A percentile compares a stretch with the other conserved stretches of the same genome.
phyloP scores from a whole-genome alignment of 257 asterid genomes.

The Cruciata laevipes region DNA sequence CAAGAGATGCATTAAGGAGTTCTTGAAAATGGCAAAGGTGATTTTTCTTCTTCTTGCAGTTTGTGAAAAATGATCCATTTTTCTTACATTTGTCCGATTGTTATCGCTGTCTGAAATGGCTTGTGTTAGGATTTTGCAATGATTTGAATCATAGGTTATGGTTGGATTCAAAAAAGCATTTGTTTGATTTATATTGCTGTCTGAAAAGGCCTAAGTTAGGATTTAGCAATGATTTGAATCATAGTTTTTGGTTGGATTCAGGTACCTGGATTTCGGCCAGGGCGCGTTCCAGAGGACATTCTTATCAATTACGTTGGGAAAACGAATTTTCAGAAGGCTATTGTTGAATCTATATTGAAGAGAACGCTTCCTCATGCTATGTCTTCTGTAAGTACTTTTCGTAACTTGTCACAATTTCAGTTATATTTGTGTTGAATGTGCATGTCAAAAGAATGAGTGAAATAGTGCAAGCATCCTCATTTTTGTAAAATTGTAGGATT shows the following conservation, averaged over 20 bases:
- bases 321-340: slow-evolving; percentile 58
- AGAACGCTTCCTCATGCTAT: slow-evolving; percentile 98
- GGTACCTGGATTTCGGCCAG: slow-evolving; percentile 99
- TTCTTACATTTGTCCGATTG: too few relatives aligned
- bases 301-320: slow-evolving; percentile 62
- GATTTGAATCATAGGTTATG: slow-evolving; percentile 8
- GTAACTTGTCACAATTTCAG: background rate
- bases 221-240: background rate
- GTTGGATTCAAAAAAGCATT: slow-evolving; percentile 21
- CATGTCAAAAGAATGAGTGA: background rate
- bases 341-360: slow-evolving; percentile 79
- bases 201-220: background rate
- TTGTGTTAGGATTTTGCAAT: background rate
- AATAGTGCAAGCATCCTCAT: background rate
- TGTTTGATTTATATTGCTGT: too few relatives aligned
- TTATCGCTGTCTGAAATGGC: background rate
- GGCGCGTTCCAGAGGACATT: slow-evolving; percentile 83
- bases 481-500: background rate
- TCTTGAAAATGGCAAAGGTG: slow-evolving; percentile 67
- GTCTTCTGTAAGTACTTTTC: slow-evolving; percentile 49
- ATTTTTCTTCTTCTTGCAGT: background rate
- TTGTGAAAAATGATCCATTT: background rate
- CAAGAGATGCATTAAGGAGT: slow-evolving; percentile 56
- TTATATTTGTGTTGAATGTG: background rate
- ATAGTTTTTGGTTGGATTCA: slow-evolving; percentile 20